phyloP scores from a whole-genome alignment of 768 basidiomycete genomes.

The Suillus lakei region DNA sequence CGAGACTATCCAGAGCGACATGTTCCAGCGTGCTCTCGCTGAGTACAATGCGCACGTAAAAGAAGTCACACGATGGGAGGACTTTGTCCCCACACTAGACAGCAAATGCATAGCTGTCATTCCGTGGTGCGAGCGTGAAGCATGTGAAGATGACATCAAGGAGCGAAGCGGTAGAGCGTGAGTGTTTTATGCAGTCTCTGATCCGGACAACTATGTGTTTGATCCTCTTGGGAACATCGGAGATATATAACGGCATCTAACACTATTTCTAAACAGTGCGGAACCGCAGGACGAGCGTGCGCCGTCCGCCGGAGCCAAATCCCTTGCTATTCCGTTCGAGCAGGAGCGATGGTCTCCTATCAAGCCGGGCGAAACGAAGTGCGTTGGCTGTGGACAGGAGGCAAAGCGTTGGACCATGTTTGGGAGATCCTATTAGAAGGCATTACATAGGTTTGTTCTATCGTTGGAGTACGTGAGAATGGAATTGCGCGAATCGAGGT shows the following conservation, averaged over 20 bases:
- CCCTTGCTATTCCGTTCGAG: constrained; percentile 95
- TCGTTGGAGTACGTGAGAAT: neutral
- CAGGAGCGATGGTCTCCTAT: constrained; percentile 83
- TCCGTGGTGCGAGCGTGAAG: constrained; percentile 95
- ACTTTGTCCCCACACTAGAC: constrained; percentile 91
- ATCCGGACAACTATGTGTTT: neutral
- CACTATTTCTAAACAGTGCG: constrained; percentile 49
- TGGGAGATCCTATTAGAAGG: constrained; percentile 77
- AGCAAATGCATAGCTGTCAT: constrained; percentile 85
- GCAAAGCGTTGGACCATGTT: constrained; percentile 98
- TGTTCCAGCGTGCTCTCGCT: constrained; percentile 81
- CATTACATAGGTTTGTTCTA: neutral
- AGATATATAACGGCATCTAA: constrained; percentile 6
- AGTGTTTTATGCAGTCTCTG: constrained; percentile 23
- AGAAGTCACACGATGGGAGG: constrained; percentile 85
- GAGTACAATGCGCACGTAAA: constrained; percentile 74
- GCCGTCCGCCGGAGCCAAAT: constrained; percentile 97
- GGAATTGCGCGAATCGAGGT: neutral
- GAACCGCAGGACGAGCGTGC: constrained; percentile 94
- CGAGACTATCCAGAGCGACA: constrained; percentile 85
- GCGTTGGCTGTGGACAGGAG: constrained; percentile 84
- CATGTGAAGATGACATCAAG: constrained; percentile 98
- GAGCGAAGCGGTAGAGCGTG: constrained; percentile 87
- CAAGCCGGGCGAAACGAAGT: constrained; percentile 85
- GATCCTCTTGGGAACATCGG: neutral